phyloP scores from a whole-genome alignment of 148 eudicot genomes.

The Cornus controversa region DNA sequence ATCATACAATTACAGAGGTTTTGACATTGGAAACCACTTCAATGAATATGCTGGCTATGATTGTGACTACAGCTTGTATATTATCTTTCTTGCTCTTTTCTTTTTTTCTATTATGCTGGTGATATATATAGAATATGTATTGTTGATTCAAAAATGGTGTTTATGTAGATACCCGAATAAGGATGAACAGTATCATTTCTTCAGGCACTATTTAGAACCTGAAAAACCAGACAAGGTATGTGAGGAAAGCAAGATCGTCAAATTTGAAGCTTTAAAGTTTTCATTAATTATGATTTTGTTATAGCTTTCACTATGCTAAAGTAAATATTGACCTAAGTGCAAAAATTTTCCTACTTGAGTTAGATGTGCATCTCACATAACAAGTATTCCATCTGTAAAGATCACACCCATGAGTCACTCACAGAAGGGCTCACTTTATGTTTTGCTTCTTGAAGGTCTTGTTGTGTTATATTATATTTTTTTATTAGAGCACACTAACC shows the following conservation, averaged over 20 bases:
- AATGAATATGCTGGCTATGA: conserved; percentile 98
- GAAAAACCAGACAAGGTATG: conserved; percentile 74
- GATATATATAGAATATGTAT: neutral
- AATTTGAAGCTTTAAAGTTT: neutral
- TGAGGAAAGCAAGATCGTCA: conserved; percentile 4
- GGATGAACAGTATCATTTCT: conserved; percentile 89
- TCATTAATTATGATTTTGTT: neutral
- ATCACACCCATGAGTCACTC: neutral
- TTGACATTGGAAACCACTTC: conserved; percentile 97
- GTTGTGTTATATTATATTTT: neutral
- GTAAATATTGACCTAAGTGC: neutral
- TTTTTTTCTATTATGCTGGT: neutral
- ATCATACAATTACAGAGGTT: conserved; percentile 93
- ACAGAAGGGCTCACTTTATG: neutral
- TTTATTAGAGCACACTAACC: too few species aligned
- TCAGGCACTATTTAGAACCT: conserved; percentile 82
- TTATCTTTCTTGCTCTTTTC: conserved; percentile 10
- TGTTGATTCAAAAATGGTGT: conserved; percentile 16
- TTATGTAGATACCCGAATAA: conserved; percentile 77
- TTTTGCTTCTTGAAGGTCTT: neutral
- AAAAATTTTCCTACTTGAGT: neutral
- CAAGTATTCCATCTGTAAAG: neutral
- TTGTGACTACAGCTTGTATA: conserved; percentile 91
- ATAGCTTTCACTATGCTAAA: neutral
- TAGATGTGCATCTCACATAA: neutral